These are phyloP conservation scores for Starmera dryadoides DNA, from an alignment of 805 yeast species.

Conservation along the genomic window DNA sequence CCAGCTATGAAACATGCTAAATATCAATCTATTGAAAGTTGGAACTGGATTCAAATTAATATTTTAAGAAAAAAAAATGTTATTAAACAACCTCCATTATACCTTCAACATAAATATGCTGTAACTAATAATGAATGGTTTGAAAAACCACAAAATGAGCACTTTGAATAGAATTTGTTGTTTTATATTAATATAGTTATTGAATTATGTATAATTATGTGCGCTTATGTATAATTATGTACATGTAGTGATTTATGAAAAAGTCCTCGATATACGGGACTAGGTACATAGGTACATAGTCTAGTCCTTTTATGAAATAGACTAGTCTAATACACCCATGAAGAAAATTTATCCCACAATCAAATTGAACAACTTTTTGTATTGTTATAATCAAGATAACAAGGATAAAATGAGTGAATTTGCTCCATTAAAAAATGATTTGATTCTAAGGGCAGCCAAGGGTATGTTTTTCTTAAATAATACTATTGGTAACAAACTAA, in stretches of 20 bases:
- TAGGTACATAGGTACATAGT: no score
- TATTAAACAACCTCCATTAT: constrained; percentile 40
- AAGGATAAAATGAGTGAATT: constrained; percentile 31
- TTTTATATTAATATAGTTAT: no score
- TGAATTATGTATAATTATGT: neutral
- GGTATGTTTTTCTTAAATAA: constrained; percentile 25
- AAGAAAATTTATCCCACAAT: neutral
- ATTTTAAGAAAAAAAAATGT: constrained; percentile 34
- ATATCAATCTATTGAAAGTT: constrained; percentile 28
- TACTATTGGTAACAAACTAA: no score
- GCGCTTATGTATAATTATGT: no score
- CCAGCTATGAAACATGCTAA: constrained; percentile 43
- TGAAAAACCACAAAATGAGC: constrained; percentile 43
- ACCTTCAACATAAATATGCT: constrained; percentile 46
- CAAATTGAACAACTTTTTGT: neutral
- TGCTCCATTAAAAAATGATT: constrained; percentile 80
- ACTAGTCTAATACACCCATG: neutral
- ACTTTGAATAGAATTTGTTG: constrained; percentile 29
- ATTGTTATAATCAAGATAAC: neutral
- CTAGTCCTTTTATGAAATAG: neutral
- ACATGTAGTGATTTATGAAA: no score
- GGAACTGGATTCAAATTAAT: constrained; percentile 34
- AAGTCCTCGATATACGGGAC: no score
- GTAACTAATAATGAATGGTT: constrained; percentile 52
- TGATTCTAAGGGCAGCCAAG: constrained; percentile 84